These are phyloP conservation scores for Brassica rapa DNA, from an alignment of 345 rosid genomes.

Conservation along the genomic window DNA sequence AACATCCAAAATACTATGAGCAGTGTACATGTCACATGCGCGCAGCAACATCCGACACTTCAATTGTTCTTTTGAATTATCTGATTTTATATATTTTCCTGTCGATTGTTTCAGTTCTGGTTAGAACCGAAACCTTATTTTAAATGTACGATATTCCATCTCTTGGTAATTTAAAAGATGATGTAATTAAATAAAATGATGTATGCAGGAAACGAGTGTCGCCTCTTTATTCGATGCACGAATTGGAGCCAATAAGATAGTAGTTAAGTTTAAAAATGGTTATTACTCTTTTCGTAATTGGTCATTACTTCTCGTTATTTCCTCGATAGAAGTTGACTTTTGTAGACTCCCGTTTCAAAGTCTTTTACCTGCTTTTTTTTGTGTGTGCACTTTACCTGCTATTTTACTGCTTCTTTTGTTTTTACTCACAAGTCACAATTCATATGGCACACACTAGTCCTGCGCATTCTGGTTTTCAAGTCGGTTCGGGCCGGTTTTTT, in stretches of 20 bases:
- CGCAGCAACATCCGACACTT: slow-evolving; percentile 33
- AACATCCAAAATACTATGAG: slow-evolving; percentile 19
- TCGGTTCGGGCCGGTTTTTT: too few relatives aligned
- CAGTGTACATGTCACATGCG: slow-evolving; percentile 38
- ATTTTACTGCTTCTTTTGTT: slow-evolving; percentile 1
- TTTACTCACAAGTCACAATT: slow-evolving; percentile 8
- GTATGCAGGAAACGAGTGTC: slow-evolving; percentile 38
- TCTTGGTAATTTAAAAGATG: not conserved
- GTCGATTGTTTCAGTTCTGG: not conserved
- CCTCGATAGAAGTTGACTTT: slow-evolving; percentile 17
- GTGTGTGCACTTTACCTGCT: slow-evolving; percentile 20
- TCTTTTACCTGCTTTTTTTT: not conserved
- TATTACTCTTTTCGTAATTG: slow-evolving; percentile 19
- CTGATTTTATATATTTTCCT: not conserved
- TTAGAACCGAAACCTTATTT: not conserved
- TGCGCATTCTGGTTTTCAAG: too few relatives aligned
- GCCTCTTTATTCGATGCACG: slow-evolving; percentile 34
- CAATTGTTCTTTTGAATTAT: not conserved
- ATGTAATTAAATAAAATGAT: slow-evolving; percentile 8
- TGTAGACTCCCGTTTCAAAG: not conserved
- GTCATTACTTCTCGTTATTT: not conserved
- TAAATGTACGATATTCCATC: not conserved
- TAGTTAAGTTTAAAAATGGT: not conserved
- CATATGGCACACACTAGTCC: not conserved
- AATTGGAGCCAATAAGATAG: slow-evolving; percentile 35